phyloP scores from a whole-genome alignment of 441 rosid species.

The Populus hybrid region DNA sequence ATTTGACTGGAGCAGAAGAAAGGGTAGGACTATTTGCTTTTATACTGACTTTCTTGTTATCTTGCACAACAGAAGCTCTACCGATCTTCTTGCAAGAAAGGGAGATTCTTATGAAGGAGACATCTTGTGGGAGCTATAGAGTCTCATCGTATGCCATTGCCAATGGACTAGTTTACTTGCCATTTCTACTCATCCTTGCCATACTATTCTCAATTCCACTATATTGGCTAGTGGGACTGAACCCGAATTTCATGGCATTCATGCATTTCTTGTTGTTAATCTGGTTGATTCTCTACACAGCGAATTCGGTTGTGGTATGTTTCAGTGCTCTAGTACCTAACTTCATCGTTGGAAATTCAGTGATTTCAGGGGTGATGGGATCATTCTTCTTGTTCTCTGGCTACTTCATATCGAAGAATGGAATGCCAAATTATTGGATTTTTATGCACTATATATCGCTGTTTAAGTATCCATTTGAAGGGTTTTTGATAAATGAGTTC shows the following conservation, averaged over 20 bases:
- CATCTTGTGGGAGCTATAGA: slow-evolving; percentile 81
- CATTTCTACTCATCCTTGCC: slow-evolving; percentile 81
- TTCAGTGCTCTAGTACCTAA: slow-evolving; percentile 92
- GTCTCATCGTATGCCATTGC: slow-evolving; percentile 86
- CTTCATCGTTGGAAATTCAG: slow-evolving; percentile 86
- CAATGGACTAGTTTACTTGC: slow-evolving; percentile 83
- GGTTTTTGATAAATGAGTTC: slow-evolving; percentile 85
- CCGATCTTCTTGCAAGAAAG: slow-evolving; percentile 91
- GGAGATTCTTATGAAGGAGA: slow-evolving; percentile 88
- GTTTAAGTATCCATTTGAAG: slow-evolving; percentile 96
- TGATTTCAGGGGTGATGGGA: slow-evolving; percentile 92
- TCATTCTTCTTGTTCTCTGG: slow-evolving; percentile 91
- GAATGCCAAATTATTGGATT: slow-evolving; percentile 79
- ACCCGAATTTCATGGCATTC: slow-evolving; percentile 63
- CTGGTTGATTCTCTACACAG: slow-evolving; percentile 92
- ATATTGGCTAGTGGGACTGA: slow-evolving; percentile 85
- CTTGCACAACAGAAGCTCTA: slow-evolving; percentile 85
- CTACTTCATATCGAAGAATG: slow-evolving; percentile 77
- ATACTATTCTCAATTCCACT: slow-evolving; percentile 62
- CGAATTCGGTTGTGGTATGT: slow-evolving; percentile 93
- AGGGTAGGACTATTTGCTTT: slow-evolving; percentile 93
- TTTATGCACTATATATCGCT: slow-evolving; percentile 88
- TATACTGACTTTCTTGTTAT: slow-evolving; percentile 73
- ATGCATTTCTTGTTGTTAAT: slow-evolving; percentile 65
- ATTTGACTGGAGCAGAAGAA: slow-evolving; percentile 64